A percentile compares a stretch with the other conserved stretches of the same genome.
Conservation (phyloP, 2,329 filamentous ascomycete species). For the Paramyrothecium roridum region DNA sequence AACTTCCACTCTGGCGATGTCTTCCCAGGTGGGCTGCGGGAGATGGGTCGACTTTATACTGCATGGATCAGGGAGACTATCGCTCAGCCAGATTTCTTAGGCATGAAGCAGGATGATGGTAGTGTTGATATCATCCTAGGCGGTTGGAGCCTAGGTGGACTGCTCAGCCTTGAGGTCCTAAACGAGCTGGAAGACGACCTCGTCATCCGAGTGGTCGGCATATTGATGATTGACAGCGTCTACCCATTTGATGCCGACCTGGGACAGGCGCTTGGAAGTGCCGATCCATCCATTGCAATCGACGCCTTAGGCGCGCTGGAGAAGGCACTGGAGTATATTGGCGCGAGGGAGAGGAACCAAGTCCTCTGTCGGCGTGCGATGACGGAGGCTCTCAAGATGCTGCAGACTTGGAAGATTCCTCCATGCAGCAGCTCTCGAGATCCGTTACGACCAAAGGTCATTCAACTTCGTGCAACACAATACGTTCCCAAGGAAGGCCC, state of each 20-base stretch:
- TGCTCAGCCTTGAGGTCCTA: slow-evolving; percentile 49
- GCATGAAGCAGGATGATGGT: slow-evolving; percentile 19
- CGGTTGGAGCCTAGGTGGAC: slow-evolving; percentile 54
- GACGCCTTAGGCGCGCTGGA: background rate
- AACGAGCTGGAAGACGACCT: slow-evolving; percentile 33
- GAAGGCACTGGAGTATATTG: slow-evolving; percentile 10
- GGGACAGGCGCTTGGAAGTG: background rate
- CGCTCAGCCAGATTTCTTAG: slow-evolving; percentile 21
- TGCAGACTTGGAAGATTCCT: slow-evolving; percentile 37
- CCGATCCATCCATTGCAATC: background rate
- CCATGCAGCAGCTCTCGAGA: slow-evolving; percentile 7
- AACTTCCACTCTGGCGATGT: slow-evolving; percentile 41
- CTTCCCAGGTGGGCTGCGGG: slow-evolving; percentile 49
- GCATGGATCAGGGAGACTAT: slow-evolving; percentile 38
- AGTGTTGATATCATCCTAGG: slow-evolving; percentile 43
- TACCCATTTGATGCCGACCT: slow-evolving; percentile 22
- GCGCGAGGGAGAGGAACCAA: slow-evolving; percentile 30
- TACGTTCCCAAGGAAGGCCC: slow-evolving; percentile 26
- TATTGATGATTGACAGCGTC: slow-evolving; percentile 51
- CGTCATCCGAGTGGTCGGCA: slow-evolving; percentile 39
- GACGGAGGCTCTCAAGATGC: slow-evolving; percentile 36
- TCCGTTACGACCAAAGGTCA: slow-evolving; percentile 30
- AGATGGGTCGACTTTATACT: slow-evolving; percentile 53
- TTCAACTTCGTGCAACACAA: slow-evolving; percentile 44
- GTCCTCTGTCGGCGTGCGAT: slow-evolving; percentile 35